Evolutionary conservation across 352 stramenopile genomes (phyloP).

Genomic region (Phytophthora colocasiae): DNA sequence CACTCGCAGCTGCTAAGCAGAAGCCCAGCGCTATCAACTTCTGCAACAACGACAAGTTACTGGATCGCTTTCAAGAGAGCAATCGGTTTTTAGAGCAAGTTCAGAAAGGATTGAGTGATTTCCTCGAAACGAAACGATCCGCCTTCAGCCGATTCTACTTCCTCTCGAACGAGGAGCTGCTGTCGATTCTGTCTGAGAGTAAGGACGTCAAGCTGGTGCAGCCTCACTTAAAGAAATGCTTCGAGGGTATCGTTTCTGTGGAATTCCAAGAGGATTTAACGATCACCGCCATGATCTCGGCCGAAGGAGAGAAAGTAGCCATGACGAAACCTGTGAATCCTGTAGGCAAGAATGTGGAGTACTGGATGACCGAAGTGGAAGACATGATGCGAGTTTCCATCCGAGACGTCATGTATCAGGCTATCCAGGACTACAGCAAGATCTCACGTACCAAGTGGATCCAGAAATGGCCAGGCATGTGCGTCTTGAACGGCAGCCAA

Average conservation of each 20-base stretch:
- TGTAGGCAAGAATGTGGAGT: conserved; percentile 94
- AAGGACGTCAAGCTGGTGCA: conserved; percentile 96
- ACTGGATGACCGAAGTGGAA: conserved; percentile 96
- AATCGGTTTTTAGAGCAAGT: conserved; percentile 96
- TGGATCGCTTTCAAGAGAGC: conserved; percentile 93
- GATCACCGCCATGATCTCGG: conserved; percentile 93
- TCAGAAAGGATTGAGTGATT: conserved; percentile 95
- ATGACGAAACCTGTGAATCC: conserved; percentile 90
- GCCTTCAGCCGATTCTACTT: conserved; percentile 96
- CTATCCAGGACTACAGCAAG: conserved; percentile 93
- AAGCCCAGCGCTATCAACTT: conserved; percentile 91
- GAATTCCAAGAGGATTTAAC: conserved; percentile 92
- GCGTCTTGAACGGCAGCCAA: conserved; percentile 95
- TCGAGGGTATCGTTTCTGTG: conserved; percentile 94
- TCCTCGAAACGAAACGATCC: conserved; percentile 95
- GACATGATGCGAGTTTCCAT: conserved; percentile 94
- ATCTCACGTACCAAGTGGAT: conserved; percentile 95
- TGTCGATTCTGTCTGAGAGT: conserved; percentile 95
- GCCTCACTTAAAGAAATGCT: conserved; percentile 96
- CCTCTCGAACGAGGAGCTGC: conserved; percentile 94
- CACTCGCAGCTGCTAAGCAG: conserved; percentile 83
- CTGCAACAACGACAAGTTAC: conserved; percentile 93
- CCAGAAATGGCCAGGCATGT: conserved; percentile 94
- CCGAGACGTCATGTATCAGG: conserved; percentile 91
- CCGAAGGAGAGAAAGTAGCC: conserved; percentile 90